Evolutionary conservation across 805 yeast species (phyloP).

Genomic region (Starmerella gropengiesseri): DNA sequence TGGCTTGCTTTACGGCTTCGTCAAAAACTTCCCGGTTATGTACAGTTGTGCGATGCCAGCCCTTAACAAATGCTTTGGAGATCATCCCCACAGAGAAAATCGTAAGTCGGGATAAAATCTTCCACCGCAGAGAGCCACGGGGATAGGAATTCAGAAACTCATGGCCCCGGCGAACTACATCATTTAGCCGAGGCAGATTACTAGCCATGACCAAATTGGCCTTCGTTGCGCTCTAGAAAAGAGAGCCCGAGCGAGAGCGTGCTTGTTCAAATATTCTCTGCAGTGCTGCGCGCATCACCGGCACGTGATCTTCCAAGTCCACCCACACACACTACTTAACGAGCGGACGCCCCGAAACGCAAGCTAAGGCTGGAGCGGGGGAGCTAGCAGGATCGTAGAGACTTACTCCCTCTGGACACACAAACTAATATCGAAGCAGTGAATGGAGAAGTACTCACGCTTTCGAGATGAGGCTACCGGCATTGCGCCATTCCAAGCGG

Average conservation of each 20-base stretch:
- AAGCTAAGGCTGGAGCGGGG: too few species aligned
- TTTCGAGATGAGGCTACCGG: slow-evolving; percentile 90
- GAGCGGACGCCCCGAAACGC: too few species aligned
- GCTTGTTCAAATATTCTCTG: too few species aligned
- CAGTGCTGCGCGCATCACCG: too few species aligned
- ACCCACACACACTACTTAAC: too few species aligned
- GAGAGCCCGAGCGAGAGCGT: background rate
- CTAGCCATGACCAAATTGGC: background rate
- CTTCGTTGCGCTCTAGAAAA: too few species aligned
- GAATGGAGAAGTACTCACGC: slow-evolving; percentile 71
- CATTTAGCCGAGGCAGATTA: background rate
- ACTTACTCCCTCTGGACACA: too few species aligned
- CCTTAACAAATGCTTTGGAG: slow-evolving; percentile 50
- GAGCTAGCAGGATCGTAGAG: too few species aligned
- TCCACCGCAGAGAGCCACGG: slow-evolving; percentile 50
- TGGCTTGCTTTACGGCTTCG: slow-evolving; percentile 49
- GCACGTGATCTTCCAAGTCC: too few species aligned
- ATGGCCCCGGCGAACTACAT: slow-evolving; percentile 39
- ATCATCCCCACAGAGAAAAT: slow-evolving; percentile 53
- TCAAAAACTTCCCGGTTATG: slow-evolving; percentile 55
- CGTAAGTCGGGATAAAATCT: slow-evolving; percentile 53
- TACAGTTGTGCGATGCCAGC: slow-evolving; percentile 54
- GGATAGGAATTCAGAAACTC: slow-evolving; percentile 58
- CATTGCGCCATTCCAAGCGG: slow-evolving; percentile 72
- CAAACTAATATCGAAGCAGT: too few species aligned